phyloP scores from a whole-genome alignment of 1,139 yeast genomes.

The Debaryomyces fabryi region DNA sequence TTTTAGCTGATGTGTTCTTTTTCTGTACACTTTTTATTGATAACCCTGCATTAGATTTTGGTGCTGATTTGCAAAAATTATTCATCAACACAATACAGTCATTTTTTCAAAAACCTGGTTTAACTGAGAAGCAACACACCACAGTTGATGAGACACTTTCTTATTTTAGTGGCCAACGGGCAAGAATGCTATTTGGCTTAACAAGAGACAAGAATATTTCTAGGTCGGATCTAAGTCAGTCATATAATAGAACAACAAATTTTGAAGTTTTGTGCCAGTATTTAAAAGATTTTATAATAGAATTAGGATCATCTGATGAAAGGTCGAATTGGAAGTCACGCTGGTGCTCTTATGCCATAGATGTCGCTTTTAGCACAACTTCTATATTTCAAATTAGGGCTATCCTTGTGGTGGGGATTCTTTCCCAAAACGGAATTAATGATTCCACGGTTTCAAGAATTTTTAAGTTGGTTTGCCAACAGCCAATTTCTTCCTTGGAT shows the following conservation, averaged over 20 bases:
- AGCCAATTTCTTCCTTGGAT: constrained; percentile 35
- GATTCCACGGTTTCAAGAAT: constrained; percentile 60
- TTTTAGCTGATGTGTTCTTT: constrained; percentile 72
- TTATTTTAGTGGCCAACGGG: constrained; percentile 70
- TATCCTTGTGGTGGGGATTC: constrained; percentile 68
- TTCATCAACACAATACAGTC: constrained; percentile 74
- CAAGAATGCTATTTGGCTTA: constrained; percentile 75
- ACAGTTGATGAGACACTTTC: constrained; percentile 56
- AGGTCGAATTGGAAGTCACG: constrained; percentile 65
- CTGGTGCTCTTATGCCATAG: constrained; percentile 70
- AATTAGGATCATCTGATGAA: constrained; percentile 57
- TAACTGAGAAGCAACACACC: constrained; percentile 45
- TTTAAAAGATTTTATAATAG: constrained; percentile 51
- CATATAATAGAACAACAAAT: constrained; percentile 52
- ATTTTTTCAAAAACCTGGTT: constrained; percentile 59
- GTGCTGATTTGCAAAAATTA: constrained; percentile 66
- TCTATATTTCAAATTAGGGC: constrained; percentile 76
- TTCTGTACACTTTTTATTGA: constrained; percentile 73
- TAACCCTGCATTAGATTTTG: constrained; percentile 69
- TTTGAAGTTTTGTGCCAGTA: constrained; percentile 69
- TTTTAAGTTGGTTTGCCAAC: constrained; percentile 33
- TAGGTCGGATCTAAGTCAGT: constrained; percentile 36
- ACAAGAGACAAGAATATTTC: constrained; percentile 60
- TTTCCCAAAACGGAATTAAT: constrained; percentile 65
- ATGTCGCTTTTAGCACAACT: constrained; percentile 60